Evolutionary conservation across 768 basidiomycete species (phyloP).

Genomic region (Dacryopinax spathularia): DNA sequence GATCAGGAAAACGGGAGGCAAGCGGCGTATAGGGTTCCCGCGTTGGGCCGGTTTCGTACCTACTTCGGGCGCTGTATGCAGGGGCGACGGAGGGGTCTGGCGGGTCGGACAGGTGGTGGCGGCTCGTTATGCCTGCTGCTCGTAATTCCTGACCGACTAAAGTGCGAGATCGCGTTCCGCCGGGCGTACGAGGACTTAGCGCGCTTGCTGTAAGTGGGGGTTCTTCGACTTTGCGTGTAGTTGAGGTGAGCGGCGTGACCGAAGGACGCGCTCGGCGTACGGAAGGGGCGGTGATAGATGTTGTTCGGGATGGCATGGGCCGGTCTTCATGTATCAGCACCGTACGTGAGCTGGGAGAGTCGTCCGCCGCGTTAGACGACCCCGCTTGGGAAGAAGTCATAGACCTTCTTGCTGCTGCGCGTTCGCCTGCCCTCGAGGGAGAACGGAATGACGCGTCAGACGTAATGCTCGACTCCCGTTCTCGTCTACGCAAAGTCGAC

Average conservation of each 20-base stretch:
- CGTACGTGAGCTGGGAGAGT: background rate
- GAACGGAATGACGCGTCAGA: conserved; percentile 1
- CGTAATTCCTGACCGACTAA: background rate
- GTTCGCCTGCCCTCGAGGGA: background rate
- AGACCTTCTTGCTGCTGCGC: background rate
- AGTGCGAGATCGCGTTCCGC: background rate
- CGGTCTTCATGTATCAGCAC: background rate
- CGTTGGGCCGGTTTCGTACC: background rate
- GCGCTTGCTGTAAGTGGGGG: background rate
- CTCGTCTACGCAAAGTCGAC: background rate
- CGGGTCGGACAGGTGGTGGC: background rate
- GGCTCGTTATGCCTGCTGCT: background rate
- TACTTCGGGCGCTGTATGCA: background rate
- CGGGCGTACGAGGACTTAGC: background rate
- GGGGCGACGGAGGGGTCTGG: background rate
- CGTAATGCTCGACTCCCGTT: background rate
- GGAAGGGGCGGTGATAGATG: too few relatives aligned
- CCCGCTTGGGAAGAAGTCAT: background rate
- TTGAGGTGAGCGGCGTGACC: background rate
- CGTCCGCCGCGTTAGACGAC: background rate
- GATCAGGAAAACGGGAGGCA: background rate
- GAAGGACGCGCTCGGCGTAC: background rate
- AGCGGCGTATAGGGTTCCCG: background rate
- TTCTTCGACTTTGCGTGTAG: background rate
- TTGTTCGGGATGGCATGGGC: background rate